A percentile compares a stretch with the other conserved stretches of the same genome.
Conservation (phyloP, 441 rosid genomes). For the Euphorbia celastroides region DNA sequence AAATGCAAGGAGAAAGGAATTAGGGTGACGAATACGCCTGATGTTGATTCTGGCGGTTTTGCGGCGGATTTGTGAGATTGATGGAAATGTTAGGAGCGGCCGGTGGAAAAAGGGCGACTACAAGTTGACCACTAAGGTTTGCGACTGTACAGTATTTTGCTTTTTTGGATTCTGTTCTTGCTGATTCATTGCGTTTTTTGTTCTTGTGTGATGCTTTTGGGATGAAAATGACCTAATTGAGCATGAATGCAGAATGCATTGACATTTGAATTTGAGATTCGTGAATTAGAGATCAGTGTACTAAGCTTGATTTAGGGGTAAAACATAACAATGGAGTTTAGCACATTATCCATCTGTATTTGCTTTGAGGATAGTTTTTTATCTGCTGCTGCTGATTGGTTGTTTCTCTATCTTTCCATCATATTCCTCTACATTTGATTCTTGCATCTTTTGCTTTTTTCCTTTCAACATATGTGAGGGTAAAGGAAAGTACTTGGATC, state of each 20-base stretch:
- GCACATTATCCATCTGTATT: not conserved
- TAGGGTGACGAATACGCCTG: slow-evolving; percentile 84
- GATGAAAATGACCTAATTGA: not conserved
- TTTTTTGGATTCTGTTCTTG: slow-evolving; percentile 1
- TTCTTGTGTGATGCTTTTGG: not conserved
- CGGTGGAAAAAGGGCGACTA: slow-evolving; percentile 64
- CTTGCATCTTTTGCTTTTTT: not conserved
- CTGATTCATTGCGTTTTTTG: not conserved
- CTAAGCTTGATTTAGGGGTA: not conserved
- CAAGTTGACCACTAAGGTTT: slow-evolving; percentile 70
- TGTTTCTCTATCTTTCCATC: not conserved
- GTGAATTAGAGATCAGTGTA: not conserved
- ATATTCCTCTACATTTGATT: not conserved
- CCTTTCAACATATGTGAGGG: not conserved
- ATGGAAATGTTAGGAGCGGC: slow-evolving; percentile 70
- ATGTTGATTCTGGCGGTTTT: slow-evolving; percentile 76
- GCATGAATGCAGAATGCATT: not conserved
- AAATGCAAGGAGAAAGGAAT: slow-evolving; percentile 78
- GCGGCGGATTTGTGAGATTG: slow-evolving; percentile 71
- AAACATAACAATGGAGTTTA: not conserved
- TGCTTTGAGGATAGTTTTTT: not conserved
- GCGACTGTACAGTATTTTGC: slow-evolving; percentile 1
- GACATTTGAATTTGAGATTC: not conserved
- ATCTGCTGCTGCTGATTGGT: not conserved
- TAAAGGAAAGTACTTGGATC: not conserved